A percentile compares a stretch with the other conserved stretches of the same genome.
These are phyloP conservation scores for Abrus precatorius DNA, from an alignment of 306 rosid species.

Conservation along the genomic window DNA sequence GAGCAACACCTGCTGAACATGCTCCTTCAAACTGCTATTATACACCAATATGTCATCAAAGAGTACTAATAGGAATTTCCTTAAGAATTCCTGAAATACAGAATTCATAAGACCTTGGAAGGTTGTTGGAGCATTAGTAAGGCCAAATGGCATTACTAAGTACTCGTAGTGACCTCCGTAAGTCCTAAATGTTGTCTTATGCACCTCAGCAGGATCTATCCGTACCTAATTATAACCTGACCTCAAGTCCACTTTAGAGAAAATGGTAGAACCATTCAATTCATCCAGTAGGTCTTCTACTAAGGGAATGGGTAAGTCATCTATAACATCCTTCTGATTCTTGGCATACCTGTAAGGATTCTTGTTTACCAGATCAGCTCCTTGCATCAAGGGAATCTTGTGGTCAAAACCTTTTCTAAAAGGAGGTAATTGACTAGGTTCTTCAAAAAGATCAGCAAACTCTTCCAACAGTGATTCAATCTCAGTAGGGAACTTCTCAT, in stretches of 20 bases:
- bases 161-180: neutral
- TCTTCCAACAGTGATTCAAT: neutral
- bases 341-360: neutral
- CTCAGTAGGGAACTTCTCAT: neutral
- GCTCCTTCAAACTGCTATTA: too few relatives aligned
- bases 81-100: neutral
- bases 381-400: neutral
- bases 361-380: neutral
- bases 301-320: neutral
- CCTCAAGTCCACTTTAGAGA: neutral
- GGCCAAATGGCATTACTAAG: too few relatives aligned
- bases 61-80: neutral
- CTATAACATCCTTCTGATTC: neutral
- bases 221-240: neutral
- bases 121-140: neutral
- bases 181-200: neutral
- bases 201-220: neutral
- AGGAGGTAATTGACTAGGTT: neutral
- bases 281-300: neutral
- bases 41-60: neutral
- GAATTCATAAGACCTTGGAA: neutral
- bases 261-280: neutral
- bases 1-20: too few relatives aligned
- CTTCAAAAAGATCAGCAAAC: neutral
- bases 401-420: neutral